Evolutionary conservation across 305 asterid genomes (phyloP), one percentile per base, ranked within the genome.

Genomic region (Fraxinus baroniana): DNA sequence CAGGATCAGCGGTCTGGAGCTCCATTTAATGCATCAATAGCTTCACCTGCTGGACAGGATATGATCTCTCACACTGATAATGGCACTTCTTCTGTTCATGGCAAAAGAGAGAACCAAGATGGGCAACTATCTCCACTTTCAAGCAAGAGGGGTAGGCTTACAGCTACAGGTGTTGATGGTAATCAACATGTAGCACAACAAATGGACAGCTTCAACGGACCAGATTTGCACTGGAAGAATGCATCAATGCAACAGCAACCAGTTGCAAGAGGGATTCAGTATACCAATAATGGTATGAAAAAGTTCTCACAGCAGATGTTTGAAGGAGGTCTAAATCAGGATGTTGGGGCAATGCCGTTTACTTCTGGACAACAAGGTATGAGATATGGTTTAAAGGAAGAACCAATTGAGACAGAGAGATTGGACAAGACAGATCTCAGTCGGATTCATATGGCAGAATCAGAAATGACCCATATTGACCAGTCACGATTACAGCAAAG

Each of bases 331-430:
- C 75, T 89, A 70, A 91, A 89, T 88, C 98, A 89, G 87, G 97
- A 94, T 86, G 88, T 89, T 73, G 92, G 92, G 77, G 28, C 88
- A 13, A 85, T 87, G 86, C 91, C 95, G 26, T 89, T 91, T 82
- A 73, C 90, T 76, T 81, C 87, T 66, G 95, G 94, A 64, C 95
- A 92, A 78, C 99, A 91, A 83, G 99, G 94, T 83, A 77, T 90
- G 33, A 90, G 96, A 84, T 92, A 90, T 92, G 91, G 89, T 85
- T 85, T 97, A 84, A 94, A 97, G 91, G 98, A 94, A 89, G 99
- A 97, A 80, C 97, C 96, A 20, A 88, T 93, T 57, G 99, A 94
- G 88, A 86, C 86, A 4, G 98, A 92, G 79, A 85, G 93, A 88
- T 84, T 89, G 87, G 98, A 94, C 80, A 92, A 89, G 86, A 76